phyloP scores from a whole-genome alignment of 768 basidiomycete species.

The Dioszegia aurantiaca region DNA sequence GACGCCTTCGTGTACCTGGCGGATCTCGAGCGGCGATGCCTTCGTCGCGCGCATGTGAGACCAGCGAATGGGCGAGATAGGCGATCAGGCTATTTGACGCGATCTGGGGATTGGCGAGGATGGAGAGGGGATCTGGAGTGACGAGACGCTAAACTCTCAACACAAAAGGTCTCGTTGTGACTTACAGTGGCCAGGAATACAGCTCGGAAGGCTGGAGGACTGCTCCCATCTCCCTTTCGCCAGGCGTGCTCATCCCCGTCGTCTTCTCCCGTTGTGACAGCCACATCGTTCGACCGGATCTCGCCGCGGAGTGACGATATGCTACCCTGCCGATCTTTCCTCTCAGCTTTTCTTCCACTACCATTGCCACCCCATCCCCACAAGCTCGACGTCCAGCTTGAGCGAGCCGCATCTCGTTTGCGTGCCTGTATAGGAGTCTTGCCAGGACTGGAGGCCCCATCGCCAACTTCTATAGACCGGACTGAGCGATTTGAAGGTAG shows the following conservation, averaged over 20 bases:
- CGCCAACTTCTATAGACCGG: constrained; percentile 4
- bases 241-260: constrained; percentile 35
- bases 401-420: constrained; percentile 12
- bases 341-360: constrained; percentile 11
- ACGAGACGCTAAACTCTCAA: constrained; percentile 37
- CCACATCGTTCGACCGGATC: neutral
- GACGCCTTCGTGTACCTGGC: constrained; percentile 18
- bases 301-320: constrained; percentile 8
- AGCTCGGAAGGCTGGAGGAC: constrained; percentile 41
- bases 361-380: constrained; percentile 37
- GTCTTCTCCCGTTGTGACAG: constrained; percentile 11
- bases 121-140: constrained; percentile 45
- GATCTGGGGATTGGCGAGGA: constrained; percentile 28
- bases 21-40: constrained; percentile 33
- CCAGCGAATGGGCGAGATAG: constrained; percentile 43
- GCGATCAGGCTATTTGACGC: constrained; percentile 38
- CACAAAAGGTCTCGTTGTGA: neutral
- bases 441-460: neutral
- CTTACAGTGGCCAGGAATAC: constrained; percentile 48
- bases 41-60: constrained; percentile 40
- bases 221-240: constrained; percentile 44
- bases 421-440: neutral
- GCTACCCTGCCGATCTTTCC: constrained; percentile 18
- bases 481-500: constrained; percentile 6
- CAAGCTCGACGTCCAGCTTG: constrained; percentile 41